Evolutionary conservation across 805 yeast genomes (phyloP).

Genomic region (Starmerella stigmatis): DNA sequence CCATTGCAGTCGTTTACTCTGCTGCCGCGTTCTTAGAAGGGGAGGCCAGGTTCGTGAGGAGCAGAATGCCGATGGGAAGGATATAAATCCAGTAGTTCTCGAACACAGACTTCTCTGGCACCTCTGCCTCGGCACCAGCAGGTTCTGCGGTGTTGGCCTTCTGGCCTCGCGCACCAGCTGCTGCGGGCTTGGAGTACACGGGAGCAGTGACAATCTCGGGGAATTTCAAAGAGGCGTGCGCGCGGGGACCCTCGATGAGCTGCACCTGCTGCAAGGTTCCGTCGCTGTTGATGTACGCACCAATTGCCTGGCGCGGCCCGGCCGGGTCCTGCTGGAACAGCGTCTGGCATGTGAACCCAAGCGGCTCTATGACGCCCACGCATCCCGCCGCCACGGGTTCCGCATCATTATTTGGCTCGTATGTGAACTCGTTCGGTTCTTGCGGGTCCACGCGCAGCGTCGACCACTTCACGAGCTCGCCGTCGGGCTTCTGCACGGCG

Average conservation of each 20-base stretch:
- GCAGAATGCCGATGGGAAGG: conserved; percentile 11
- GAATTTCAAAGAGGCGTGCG: too few relatives aligned
- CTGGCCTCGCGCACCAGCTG: too few relatives aligned
- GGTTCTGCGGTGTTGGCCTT: neutral
- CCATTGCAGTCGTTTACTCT: neutral
- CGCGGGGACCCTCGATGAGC: too few relatives aligned
- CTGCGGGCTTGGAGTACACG: too few relatives aligned
- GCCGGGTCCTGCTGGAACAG: neutral
- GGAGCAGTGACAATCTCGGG: too few relatives aligned
- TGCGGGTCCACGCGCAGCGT: neutral
- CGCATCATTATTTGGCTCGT: neutral
- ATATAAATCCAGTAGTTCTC: conserved; percentile 21
- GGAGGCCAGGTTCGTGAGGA: neutral
- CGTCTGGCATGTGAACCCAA: conserved; percentile 15
- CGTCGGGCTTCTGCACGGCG: neutral
- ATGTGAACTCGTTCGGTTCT: neutral
- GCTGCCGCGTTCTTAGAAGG: neutral
- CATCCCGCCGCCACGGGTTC: conserved; percentile 12
- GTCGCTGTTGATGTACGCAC: conserved; percentile 1
- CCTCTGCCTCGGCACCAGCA: conserved; percentile 1
- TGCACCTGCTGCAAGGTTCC: conserved; percentile 13
- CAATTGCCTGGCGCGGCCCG: conserved; percentile 2
- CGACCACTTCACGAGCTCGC: conserved; percentile 2
- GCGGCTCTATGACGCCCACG: conserved; percentile 9
- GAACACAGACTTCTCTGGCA: conserved; percentile 13